Evolutionary conservation across 257 asterid genomes (phyloP), one percentile per base, ranked within the genome.

Genomic region (Solanum ossicruentum): DNA sequence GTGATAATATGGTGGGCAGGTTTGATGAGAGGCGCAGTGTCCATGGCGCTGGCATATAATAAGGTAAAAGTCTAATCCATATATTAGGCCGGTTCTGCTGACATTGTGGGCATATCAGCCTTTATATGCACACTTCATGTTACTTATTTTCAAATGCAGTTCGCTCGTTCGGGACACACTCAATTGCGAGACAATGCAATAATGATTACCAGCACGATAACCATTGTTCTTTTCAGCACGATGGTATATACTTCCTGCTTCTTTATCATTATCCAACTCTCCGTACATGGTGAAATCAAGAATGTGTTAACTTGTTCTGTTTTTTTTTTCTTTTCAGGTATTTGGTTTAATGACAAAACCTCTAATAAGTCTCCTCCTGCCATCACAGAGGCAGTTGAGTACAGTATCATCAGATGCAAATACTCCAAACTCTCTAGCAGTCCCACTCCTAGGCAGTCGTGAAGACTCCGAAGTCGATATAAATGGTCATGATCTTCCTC

Each of bases 1-100:
- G 86, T 90, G 20, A 82, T 90, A 56, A 86, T 89, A 80, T 89
- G 92, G 91, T 88, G 91, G 91, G 92, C 92, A 8, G 92, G 92
- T 60, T 85, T 89, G 61, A 89, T 89, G 88, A 85, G 92, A 80
- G 92, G 90, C 6, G 89, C 92, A 54, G 92, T 89, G 43, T 88
- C 92, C 39, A 88, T 89, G 77, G 92, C 92, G 32, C 89, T 89
- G 26, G 92, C 92, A 43, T 89, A 89, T 85, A 88, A 89, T 79
- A 88, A 88, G 92, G 92, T 88, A 58, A 84, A 21, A 12, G 0
- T 66, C 73, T 12, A 3, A 43, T 80, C 70, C 80, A 58, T 75
- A 5, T n/a, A 18, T 21, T 11, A 16, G 13, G 47, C n/a, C 13
- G 16, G 10, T 80, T 5, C 51, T 28, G 49, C 61, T 16, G 72